phyloP scores from a whole-genome alignment of 139 green algal species.

The Volvox reticuliferus region DNA sequence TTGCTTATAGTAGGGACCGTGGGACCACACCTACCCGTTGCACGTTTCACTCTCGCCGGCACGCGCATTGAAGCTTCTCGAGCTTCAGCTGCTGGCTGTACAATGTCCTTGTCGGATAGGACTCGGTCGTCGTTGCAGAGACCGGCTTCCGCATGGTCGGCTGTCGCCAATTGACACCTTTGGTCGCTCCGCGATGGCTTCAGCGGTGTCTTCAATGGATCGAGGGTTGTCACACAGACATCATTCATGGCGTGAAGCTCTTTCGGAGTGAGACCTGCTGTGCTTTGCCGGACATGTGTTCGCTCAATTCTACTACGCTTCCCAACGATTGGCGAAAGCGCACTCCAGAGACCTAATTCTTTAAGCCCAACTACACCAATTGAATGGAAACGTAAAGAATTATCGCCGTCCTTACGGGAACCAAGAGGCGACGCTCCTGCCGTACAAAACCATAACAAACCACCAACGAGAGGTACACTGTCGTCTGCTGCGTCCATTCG shows the following conservation, averaged over 20 bases:
- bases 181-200: not conserved
- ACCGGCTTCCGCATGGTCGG: conserved; percentile 2
- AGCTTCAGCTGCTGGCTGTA: not conserved
- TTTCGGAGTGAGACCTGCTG: not conserved
- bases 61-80: not conserved
- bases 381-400: not conserved
- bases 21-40: not conserved
- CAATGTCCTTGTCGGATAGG: not conserved
- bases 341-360: not conserved
- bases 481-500: too few relatives aligned
- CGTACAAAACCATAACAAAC: conserved; percentile 9
- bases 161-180: not conserved
- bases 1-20: conserved; percentile 8
- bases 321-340: not conserved
- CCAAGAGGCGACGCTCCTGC: not conserved
- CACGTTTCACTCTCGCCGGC: not conserved
- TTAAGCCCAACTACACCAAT: not conserved
- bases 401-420: not conserved
- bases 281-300: conserved; percentile 7
- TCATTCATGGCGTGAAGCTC: not conserved
- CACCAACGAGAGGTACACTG: conserved; percentile 12
- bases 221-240: not conserved
- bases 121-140: not conserved
- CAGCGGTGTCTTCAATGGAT: not conserved
- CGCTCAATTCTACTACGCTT: conserved; percentile 1